Base-by-base conservation (phyloP, 306 rosid species). In the Pueraria montana region DNA sequence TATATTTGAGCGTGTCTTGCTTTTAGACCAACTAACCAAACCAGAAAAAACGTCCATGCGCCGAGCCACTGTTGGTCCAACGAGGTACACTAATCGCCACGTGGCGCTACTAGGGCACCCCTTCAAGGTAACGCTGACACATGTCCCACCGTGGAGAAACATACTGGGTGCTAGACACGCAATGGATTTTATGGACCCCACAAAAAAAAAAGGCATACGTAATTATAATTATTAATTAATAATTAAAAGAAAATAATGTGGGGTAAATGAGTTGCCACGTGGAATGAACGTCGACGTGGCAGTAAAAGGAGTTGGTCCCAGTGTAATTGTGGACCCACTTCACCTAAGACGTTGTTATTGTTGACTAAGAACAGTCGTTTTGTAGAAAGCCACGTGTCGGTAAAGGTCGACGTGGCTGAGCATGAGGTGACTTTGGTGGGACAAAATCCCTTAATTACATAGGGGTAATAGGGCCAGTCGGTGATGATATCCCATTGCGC, bases 21-120 rank as follows among this genome's bases (percentile, higher is more conserved):
- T 27, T 73, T 73, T 20, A 12, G 70, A 87, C 82, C 87, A 85
- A 85, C 90, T 80, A 87, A 87, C 87, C 21, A 18, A 32, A 80
- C 86, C 72, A 53, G 82, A 79, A 82, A 78, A 79, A 85, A 73
- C 83, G 63, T 2, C 87, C 85, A 73, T 55, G 63, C 52, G 81
- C 81, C 84, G 21, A 80, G 13, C 26, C 8, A 48, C 4, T 16
- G 68, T 66, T 71, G 72, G 86, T 80, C 80, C 86, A 32, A 69
- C 62, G 34, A 52, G 8, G 14, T 74, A 83, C 63, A 56, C 61
- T 32, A 46, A 42, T n/a, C 43, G 38, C 89, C 85, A 80, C 9
- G 82, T 80, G 88, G 78, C 83, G 2, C 1, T 21, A 27, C 18
- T 1, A 14, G 0, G 61, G 9, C 42, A 45, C 13, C n/a, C 32